Percentiles rank a stretch among this genome's conserved stretches.
Conservation (phyloP, 352 stramenopile species). For the Phytophthora melonis region DNA sequence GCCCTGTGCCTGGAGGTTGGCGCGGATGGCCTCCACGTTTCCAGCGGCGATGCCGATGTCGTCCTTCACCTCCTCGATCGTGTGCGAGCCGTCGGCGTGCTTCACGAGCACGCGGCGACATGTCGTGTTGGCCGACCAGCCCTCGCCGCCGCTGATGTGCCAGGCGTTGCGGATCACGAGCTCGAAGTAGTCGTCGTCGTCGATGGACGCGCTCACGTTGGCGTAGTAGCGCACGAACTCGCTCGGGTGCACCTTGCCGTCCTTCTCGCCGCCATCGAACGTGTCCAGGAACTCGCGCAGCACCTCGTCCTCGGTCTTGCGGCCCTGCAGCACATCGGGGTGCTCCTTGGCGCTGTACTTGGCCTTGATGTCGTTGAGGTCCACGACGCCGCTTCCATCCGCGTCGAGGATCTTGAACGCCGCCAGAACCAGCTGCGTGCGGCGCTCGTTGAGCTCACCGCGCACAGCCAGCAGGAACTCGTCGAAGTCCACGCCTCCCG, state of each 20-base stretch:
- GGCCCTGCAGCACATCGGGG: slow-evolving; percentile 82
- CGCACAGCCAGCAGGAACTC: slow-evolving; percentile 85
- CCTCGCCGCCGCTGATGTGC: slow-evolving; percentile 88
- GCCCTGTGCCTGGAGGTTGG: slow-evolving; percentile 78
- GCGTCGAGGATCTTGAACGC: slow-evolving; percentile 84
- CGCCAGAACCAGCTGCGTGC: slow-evolving; percentile 77
- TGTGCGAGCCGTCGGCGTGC: slow-evolving; percentile 80
- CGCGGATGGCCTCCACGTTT: slow-evolving; percentile 82
- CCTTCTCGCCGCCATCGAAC: slow-evolving; percentile 89
- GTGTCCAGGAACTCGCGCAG: slow-evolving; percentile 88
- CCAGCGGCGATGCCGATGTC: slow-evolving; percentile 73
- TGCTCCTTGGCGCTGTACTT: slow-evolving; percentile 89
- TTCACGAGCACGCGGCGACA: slow-evolving; percentile 91
- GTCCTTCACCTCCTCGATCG: slow-evolving; percentile 88
- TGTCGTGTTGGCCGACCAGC: slow-evolving; percentile 85
- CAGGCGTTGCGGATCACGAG: slow-evolving; percentile 93
- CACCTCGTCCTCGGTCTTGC: slow-evolving; percentile 76
- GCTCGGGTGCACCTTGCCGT: slow-evolving; percentile 83
- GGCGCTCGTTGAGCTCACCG: slow-evolving; percentile 76
- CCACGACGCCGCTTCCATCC: slow-evolving; percentile 76
- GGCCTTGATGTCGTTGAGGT: slow-evolving; percentile 76
- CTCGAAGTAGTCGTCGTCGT: slow-evolving; percentile 94
- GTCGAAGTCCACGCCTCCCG: slow-evolving; percentile 84
- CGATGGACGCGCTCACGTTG: slow-evolving; percentile 91
- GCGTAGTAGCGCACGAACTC: slow-evolving; percentile 93